Percentiles rank a stretch among this genome's conserved stretches.
Conservation (phyloP, 2,329 filamentous ascomycete species). For the Gyromitra esculenta region DNA sequence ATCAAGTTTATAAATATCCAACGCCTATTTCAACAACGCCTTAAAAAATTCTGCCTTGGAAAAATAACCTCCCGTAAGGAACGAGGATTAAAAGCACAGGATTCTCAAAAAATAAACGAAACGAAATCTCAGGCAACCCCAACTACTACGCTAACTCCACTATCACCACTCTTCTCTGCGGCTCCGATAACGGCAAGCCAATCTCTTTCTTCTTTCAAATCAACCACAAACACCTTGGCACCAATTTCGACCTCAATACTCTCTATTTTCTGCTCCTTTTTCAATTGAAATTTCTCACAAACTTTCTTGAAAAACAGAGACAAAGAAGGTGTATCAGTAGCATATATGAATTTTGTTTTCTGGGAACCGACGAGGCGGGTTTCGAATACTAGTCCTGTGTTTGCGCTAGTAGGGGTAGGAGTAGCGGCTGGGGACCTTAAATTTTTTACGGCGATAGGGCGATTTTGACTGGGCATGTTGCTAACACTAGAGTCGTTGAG, state of each 20-base stretch:
- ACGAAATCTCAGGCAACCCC: slow-evolving; percentile 18
- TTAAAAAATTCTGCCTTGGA: slow-evolving; percentile 12
- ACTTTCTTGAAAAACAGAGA: slow-evolving; percentile 44
- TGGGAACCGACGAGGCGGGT: slow-evolving; percentile 40
- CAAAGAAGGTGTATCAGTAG: slow-evolving; percentile 45
- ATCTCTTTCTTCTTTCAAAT: slow-evolving; percentile 47
- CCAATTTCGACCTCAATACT: slow-evolving; percentile 48
- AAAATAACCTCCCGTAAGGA: slow-evolving; percentile 12
- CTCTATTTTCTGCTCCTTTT: slow-evolving; percentile 40
- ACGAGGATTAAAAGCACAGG: slow-evolving; percentile 1
- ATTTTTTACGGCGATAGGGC: not conserved
- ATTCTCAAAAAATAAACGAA: not conserved
- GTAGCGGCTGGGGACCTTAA: slow-evolving; percentile 27
- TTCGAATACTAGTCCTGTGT: slow-evolving; percentile 39
- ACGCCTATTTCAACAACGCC: slow-evolving; percentile 20
- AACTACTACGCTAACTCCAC: slow-evolving; percentile 36
- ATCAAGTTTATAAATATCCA: not conserved
- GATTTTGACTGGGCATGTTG: slow-evolving; percentile 5
- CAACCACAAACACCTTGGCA: slow-evolving; percentile 43
- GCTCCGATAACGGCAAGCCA: slow-evolving; percentile 46
- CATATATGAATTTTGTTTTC: slow-evolving; percentile 48
- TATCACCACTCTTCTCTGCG: slow-evolving; percentile 36
- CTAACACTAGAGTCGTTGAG: slow-evolving; percentile 14
- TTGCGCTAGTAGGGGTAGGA: slow-evolving; percentile 14
- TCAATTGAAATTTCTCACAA: slow-evolving; percentile 44